Conservation (phyloP, 2,329 filamentous ascomycete species). For the Fragosphaeria purpurea region DNA sequence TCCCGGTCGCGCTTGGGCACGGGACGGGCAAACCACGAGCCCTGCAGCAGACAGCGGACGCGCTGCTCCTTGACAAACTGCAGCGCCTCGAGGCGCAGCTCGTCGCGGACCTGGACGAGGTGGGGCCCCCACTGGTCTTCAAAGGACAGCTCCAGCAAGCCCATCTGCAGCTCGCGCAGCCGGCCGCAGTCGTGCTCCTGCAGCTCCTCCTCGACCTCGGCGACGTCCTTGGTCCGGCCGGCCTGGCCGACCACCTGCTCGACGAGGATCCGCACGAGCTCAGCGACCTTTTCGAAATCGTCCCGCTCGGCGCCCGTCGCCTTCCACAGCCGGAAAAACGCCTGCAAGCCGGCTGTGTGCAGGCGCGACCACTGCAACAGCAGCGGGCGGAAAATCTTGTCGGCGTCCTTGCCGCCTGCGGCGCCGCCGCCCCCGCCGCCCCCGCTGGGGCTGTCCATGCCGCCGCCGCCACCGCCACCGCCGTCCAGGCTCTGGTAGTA, state of each 20-base stretch:
- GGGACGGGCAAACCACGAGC: constrained; percentile 70
- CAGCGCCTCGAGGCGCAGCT: constrained; percentile 79
- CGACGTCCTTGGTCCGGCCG: constrained; percentile 68
- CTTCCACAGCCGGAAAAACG: constrained; percentile 91
- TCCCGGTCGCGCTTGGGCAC: constrained; percentile 29
- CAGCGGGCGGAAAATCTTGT: constrained; percentile 77
- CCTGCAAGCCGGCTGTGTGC: constrained; percentile 74
- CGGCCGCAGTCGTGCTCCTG: constrained; percentile 69
- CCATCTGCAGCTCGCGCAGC: constrained; percentile 84
- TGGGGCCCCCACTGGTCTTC: constrained; percentile 93
- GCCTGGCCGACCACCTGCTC: constrained; percentile 83
- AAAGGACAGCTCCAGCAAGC: constrained; percentile 79
- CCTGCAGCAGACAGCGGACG: constrained; percentile 77
- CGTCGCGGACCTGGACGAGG: constrained; percentile 79
- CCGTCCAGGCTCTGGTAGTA: constrained; percentile 68
- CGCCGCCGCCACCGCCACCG: background rate
- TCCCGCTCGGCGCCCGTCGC: constrained; percentile 71
- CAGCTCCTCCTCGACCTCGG: constrained; percentile 83
- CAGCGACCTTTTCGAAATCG: constrained; percentile 88
- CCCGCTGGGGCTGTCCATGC: constrained; percentile 29
- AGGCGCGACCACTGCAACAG: constrained; percentile 88
- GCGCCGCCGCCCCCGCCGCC: background rate
- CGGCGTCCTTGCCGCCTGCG: constrained; percentile 54
- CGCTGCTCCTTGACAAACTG: constrained; percentile 97
- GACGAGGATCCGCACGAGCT: constrained; percentile 79